Percentiles rank a stretch among this genome's conserved stretches.
phyloP scores from a whole-genome alignment of 225 moss, liverwort and hornwort genomes.

The Sphagnum tenellum region DNA sequence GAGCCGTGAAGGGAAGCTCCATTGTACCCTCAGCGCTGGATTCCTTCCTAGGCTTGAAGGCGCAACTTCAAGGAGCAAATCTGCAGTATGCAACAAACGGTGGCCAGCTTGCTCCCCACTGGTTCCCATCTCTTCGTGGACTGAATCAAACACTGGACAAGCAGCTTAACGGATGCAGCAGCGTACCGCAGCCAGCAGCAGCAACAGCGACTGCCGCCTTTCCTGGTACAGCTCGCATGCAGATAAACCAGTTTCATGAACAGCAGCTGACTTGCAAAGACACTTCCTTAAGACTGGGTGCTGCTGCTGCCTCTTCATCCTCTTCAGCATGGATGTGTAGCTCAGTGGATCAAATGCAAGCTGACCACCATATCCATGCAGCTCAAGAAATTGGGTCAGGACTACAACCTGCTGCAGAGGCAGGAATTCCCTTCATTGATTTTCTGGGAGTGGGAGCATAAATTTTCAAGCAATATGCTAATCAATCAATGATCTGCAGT shows the following conservation, averaged over 20 bases:
- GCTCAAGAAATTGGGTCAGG: slow-evolving; percentile 22
- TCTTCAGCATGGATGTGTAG: neutral
- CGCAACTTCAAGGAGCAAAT: slow-evolving; percentile 31
- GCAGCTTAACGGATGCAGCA: slow-evolving; percentile 9
- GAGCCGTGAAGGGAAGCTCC: slow-evolving; percentile 29
- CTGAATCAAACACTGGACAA: slow-evolving; percentile 16
- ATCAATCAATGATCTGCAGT: too few relatives aligned
- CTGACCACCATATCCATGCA: slow-evolving; percentile 6
- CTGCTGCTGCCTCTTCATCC: slow-evolving; percentile 12
- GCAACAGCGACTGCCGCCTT: slow-evolving; percentile 32
- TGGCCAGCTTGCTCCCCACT: slow-evolving; percentile 28
- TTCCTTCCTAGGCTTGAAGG: slow-evolving; percentile 46
- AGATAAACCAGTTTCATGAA: slow-evolving; percentile 11
- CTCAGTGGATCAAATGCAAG: slow-evolving; percentile 10
- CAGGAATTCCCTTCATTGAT: slow-evolving; percentile 49
- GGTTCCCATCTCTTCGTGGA: slow-evolving; percentile 28
- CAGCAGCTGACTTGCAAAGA: slow-evolving; percentile 31
- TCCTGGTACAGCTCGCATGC: slow-evolving; percentile 32
- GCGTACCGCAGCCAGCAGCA: slow-evolving; percentile 23
- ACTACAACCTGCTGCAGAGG: too few relatives aligned
- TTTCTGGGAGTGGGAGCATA: slow-evolving; percentile 73
- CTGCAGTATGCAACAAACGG: slow-evolving; percentile 10
- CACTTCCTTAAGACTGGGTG: slow-evolving; percentile 19
- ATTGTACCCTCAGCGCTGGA: slow-evolving; percentile 10
- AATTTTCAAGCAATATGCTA: too few relatives aligned